A percentile compares a stretch with the other conserved stretches of the same genome.
These are phyloP conservation scores for Somion occarium DNA, from an alignment of 1,284 basidiomycete genomes.

Conservation along the genomic window DNA sequence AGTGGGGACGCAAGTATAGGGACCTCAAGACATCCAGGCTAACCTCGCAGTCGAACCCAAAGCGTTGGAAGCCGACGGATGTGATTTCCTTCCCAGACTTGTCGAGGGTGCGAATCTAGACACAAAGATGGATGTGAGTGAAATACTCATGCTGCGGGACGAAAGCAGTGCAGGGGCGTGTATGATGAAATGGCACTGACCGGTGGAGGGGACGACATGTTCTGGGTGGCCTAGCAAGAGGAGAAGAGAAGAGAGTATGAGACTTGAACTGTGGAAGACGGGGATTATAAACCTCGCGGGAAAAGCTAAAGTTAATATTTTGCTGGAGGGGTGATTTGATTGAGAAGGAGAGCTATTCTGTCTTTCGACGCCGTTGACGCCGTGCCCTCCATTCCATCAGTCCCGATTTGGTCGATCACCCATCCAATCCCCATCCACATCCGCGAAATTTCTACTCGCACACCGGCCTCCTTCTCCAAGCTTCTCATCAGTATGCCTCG, in stretches of 20 bases:
- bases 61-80: conserved; percentile 75
- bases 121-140: no score
- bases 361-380: not conserved
- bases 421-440: conserved; percentile 5
- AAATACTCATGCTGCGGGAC: no score
- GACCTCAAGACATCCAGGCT: conserved; percentile 74
- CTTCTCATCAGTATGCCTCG: conserved; percentile 53
- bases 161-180: not conserved
- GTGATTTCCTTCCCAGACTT: conserved; percentile 74
- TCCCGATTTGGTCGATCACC: not conserved
- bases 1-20: conserved; percentile 83
- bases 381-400: not conserved
- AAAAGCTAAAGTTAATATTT: not conserved
- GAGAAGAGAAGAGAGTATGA: not conserved
- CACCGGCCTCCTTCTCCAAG: not conserved
- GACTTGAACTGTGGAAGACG: no score
- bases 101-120: conserved; percentile 59
- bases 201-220: not conserved
- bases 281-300: not conserved
- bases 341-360: not conserved
- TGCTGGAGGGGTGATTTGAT: not conserved
- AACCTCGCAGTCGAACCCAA: conserved; percentile 86
- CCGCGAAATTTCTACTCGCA: not conserved
- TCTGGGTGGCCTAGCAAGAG: no score
- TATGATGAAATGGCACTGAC: not conserved